phyloP scores from a whole-genome alignment of 148 eudicot genomes.

The Camellia japonica region DNA sequence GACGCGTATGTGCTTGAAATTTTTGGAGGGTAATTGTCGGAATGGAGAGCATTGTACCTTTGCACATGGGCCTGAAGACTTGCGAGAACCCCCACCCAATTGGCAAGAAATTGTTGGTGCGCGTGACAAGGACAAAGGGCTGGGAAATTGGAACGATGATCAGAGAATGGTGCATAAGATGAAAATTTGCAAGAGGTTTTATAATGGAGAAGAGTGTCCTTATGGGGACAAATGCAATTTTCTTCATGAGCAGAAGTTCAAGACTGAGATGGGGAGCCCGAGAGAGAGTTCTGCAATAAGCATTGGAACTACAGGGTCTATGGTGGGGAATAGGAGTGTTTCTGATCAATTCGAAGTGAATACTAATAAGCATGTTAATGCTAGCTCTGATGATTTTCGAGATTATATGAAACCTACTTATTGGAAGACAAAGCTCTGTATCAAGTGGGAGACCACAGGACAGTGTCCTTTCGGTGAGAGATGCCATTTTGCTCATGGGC shows the following conservation, averaged over 20 bases:
- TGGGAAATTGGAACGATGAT: slow-evolving; percentile 69
- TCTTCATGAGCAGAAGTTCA: slow-evolving; percentile 53
- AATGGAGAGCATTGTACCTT: slow-evolving; percentile 83
- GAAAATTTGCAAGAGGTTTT: slow-evolving; percentile 85
- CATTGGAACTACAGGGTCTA: slow-evolving; percentile 51
- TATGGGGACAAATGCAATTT: slow-evolving; percentile 91
- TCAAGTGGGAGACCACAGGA: slow-evolving; percentile 73
- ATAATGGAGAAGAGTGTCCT: slow-evolving; percentile 92
- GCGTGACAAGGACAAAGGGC: slow-evolving; percentile 44
- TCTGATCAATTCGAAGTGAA: slow-evolving; percentile 37
- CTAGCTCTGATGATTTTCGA: slow-evolving; percentile 32
- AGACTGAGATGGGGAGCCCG: slow-evolving; percentile 32
- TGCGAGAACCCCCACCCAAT: slow-evolving; percentile 83
- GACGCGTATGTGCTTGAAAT: slow-evolving; percentile 72
- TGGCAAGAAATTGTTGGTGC: slow-evolving; percentile 77
- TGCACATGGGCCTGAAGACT: slow-evolving; percentile 84
- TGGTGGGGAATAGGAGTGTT: slow-evolving; percentile 27
- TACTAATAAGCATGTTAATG: slow-evolving; percentile 13
- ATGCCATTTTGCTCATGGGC: slow-evolving; percentile 92
- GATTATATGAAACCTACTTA: slow-evolving; percentile 41
- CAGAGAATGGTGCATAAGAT: slow-evolving; percentile 58
- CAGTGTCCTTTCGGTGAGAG: slow-evolving; percentile 72
- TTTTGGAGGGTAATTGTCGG: slow-evolving; percentile 59
- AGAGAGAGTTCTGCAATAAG: slow-evolving; percentile 69
- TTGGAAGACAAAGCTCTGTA: slow-evolving; percentile 71